These are phyloP conservation scores for Plasmodium coatneyi DNA, from an alignment of 169 alveolate species.

Conservation along the genomic window DNA sequence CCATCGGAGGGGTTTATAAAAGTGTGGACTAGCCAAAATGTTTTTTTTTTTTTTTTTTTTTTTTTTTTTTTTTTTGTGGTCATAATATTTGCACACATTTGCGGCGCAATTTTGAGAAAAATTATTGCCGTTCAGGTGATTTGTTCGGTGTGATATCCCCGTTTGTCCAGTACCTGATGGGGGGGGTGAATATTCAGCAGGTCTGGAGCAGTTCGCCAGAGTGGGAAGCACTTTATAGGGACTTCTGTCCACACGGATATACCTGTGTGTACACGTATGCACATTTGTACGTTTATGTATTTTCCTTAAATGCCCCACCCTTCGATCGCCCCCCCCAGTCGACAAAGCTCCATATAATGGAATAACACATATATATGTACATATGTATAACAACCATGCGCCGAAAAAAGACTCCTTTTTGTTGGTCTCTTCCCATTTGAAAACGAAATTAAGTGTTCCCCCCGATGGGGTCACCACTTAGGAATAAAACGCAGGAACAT, in stretches of 20 bases:
- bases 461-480: not conserved
- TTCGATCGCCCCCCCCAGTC: not conserved
- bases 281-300: not conserved
- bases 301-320: not conserved
- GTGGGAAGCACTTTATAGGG: not conserved
- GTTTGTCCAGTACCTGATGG: not conserved
- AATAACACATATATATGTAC: not conserved
- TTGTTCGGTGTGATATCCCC: not conserved
- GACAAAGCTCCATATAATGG: not conserved
- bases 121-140: conserved; percentile 2
- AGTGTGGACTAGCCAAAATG: not conserved
- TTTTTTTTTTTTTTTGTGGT: not conserved
- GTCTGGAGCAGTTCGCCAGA: not conserved
- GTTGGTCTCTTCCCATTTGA: not conserved
- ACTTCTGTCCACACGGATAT: not conserved
- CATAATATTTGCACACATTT: not conserved
- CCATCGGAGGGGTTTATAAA: not conserved
- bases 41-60: not conserved
- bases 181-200: not conserved
- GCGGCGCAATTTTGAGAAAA: not conserved
- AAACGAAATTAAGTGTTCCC: not conserved
- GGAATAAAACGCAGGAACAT: not conserved
- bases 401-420: not conserved
- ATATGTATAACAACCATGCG: not conserved
- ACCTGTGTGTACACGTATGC: not conserved